phyloP scores from a whole-genome alignment of 768 basidiomycete genomes.

The Agrocybe praecox region DNA sequence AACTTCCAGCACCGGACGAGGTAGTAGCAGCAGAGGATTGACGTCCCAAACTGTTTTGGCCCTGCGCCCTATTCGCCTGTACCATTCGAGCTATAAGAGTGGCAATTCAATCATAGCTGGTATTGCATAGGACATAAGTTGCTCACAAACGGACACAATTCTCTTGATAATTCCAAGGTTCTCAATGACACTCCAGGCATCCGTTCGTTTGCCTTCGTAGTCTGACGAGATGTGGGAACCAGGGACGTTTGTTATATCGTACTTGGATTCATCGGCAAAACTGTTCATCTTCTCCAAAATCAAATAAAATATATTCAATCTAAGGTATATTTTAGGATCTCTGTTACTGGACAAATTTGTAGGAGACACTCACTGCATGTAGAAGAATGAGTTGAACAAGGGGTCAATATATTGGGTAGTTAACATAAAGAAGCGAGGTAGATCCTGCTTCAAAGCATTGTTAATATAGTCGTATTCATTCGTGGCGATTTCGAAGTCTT shows the following conservation, averaged over 20 bases:
- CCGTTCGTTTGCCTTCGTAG: constrained; percentile 83
- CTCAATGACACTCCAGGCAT: constrained; percentile 80
- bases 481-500: constrained; percentile 92
- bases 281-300: constrained; percentile 92
- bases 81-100: constrained; percentile 62
- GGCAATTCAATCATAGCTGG: background rate
- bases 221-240: constrained; percentile 72
- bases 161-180: constrained; percentile 82
- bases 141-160: constrained; percentile 82
- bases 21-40: constrained; percentile 36
- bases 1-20: constrained; percentile 33
- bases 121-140: background rate
- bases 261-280: constrained; percentile 80
- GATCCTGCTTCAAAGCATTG: constrained; percentile 84
- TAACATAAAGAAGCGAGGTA: constrained; percentile 91
- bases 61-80: constrained; percentile 46
- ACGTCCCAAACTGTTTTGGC: constrained; percentile 28
- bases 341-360: constrained; percentile 3
- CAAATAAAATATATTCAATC: constrained; percentile 92
- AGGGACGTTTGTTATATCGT: constrained; percentile 65
- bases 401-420: constrained; percentile 92
- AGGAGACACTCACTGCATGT: constrained; percentile 85
- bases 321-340: too few species aligned
- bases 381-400: constrained; percentile 98
- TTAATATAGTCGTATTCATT: constrained; percentile 96